Evolutionary conservation across 208 protist genomes (phyloP).

Genomic region (Novymonas esmeraldas): DNA sequence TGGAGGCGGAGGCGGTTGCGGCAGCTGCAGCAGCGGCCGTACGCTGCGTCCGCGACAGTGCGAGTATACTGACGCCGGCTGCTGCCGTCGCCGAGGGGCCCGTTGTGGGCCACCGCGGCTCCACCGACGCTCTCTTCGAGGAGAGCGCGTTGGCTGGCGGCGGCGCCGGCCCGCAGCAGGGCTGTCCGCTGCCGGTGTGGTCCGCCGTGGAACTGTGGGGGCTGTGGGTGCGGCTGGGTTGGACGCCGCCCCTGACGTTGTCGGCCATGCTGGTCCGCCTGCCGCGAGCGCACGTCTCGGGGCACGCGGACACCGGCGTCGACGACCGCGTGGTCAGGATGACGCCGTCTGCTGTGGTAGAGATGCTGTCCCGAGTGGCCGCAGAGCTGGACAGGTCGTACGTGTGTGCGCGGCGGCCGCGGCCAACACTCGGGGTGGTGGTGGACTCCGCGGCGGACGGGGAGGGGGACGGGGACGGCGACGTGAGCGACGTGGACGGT

Average conservation of each 20-base stretch:
- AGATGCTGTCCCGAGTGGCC: background rate
- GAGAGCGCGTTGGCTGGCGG: background rate
- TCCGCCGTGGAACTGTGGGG: constrained; percentile 14
- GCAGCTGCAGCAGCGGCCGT: too few relatives aligned
- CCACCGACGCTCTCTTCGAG: constrained; percentile 10
- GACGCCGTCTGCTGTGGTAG: background rate
- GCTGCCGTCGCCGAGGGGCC: too few relatives aligned
- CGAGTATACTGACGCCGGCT: too few relatives aligned
- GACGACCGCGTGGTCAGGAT: too few relatives aligned
- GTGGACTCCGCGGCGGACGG: background rate
- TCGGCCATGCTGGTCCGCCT: constrained; percentile 7
- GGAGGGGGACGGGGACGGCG: background rate
- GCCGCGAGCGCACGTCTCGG: background rate
- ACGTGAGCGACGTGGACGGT: background rate
- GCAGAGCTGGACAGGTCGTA: background rate
- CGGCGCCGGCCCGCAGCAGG: background rate
- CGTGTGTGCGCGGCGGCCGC: background rate
- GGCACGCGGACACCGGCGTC: background rate
- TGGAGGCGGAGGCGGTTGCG: background rate
- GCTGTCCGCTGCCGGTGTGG: constrained; percentile 9
- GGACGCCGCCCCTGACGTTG: constrained; percentile 14
- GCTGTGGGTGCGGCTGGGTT: constrained; percentile 28
- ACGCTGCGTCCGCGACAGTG: too few relatives aligned
- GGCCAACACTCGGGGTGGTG: too few relatives aligned
- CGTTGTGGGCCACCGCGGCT: background rate